Percentiles rank a stretch among this genome's conserved stretches.
phyloP scores from a whole-genome alignment of 495 filamentous ascomycete species.

The Hypomontagnella submonticulosa region DNA sequence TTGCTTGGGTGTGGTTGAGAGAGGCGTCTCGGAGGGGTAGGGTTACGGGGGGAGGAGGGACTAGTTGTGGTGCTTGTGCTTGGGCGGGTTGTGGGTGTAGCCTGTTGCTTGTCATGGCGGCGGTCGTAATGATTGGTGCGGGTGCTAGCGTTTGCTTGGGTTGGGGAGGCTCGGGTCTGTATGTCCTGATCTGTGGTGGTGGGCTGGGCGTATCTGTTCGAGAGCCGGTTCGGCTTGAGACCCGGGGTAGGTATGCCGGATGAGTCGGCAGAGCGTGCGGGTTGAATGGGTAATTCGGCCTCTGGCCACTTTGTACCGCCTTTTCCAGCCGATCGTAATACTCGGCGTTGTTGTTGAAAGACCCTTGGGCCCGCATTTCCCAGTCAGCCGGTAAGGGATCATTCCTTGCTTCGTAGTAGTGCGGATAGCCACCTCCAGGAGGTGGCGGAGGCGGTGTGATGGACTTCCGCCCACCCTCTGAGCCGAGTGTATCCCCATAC shows the following conservation, averaged over 20 bases:
- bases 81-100: slow-evolving; percentile 7
- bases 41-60: slow-evolving; percentile 9
- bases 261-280: slow-evolving; percentile 55
- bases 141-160: slow-evolving; percentile 18
- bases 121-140: not conserved
- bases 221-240: slow-evolving; percentile 48
- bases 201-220: slow-evolving; percentile 32
- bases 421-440: slow-evolving; percentile 21
- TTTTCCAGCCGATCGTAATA: slow-evolving; percentile 47
- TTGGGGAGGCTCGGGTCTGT: slow-evolving; percentile 30
- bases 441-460: slow-evolving; percentile 26
- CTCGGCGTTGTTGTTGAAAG: slow-evolving; percentile 43
- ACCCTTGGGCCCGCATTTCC: slow-evolving; percentile 38
- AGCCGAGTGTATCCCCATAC: slow-evolving; percentile 16
- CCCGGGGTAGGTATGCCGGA: slow-evolving; percentile 58
- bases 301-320: slow-evolving; percentile 11
- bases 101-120: not conserved
- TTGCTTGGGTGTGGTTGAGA: slow-evolving; percentile 4
- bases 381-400: slow-evolving; percentile 26
- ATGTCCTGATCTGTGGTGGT: slow-evolving; percentile 29
- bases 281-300: slow-evolving; percentile 15
- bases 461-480: slow-evolving; percentile 32
- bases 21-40: not conserved
- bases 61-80: slow-evolving; percentile 21
- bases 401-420: slow-evolving; percentile 4